These are phyloP conservation scores for Calonectria crousiana DNA, from an alignment of 2,329 filamentous ascomycete species.

Conservation along the genomic window DNA sequence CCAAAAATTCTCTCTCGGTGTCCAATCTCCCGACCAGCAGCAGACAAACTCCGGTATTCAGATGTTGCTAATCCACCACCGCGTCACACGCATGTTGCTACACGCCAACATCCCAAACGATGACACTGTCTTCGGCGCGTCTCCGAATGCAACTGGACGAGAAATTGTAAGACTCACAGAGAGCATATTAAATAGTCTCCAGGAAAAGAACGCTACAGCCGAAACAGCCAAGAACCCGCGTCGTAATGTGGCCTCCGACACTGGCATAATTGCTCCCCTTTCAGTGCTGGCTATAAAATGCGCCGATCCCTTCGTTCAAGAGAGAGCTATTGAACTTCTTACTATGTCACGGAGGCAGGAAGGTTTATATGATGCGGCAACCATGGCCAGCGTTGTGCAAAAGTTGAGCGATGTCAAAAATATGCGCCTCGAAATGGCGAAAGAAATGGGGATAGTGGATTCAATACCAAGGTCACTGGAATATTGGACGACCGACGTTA, in stretches of 20 bases:
- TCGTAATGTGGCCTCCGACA: constrained; percentile 34
- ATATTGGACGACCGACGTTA: constrained; percentile 18
- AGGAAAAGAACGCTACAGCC: constrained; percentile 3
- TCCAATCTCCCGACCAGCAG: neutral
- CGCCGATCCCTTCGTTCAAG: constrained; percentile 23
- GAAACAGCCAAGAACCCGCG: constrained; percentile 19
- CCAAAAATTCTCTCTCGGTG: neutral
- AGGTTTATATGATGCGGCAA: constrained; percentile 32
- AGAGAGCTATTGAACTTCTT: constrained; percentile 25
- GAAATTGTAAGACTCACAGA: constrained; percentile 22
- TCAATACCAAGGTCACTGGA: constrained; percentile 6
- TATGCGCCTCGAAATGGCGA: neutral
- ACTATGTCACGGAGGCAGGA: constrained; percentile 26
- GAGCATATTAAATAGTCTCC: constrained; percentile 7
- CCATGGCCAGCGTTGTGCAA: constrained; percentile 21
- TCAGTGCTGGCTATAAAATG: constrained; percentile 33
- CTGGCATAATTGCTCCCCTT: constrained; percentile 31
- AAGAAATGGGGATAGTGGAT: neutral
- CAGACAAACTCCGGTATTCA: neutral
- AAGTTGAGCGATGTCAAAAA: constrained; percentile 10
- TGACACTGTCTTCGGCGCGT: constrained; percentile 15
- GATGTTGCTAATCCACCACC: constrained; percentile 26
- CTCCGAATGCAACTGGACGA: constrained; percentile 19
- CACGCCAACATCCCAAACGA: constrained; percentile 23
- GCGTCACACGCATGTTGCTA: constrained; percentile 25